phyloP scores from a whole-genome alignment of 2,329 filamentous ascomycete species.

The Ceratocystis eucalypticola region DNA sequence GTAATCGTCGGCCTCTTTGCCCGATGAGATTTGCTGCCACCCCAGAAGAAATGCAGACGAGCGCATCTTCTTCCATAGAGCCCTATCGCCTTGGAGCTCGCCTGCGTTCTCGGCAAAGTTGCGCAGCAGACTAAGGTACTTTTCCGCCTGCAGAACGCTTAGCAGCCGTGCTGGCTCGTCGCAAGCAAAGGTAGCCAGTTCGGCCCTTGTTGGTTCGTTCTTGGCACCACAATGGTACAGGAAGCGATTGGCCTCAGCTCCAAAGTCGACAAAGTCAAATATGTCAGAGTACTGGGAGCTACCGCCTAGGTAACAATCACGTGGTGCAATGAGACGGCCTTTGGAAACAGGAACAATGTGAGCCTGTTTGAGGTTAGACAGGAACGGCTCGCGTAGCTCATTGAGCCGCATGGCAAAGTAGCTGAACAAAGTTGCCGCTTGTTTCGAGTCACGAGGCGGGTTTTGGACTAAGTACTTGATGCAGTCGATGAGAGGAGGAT shows the following conservation, averaged over 20 bases:
- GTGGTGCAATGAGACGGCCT: slow-evolving; percentile 15
- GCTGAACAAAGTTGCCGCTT: slow-evolving; percentile 60
- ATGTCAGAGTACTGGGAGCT: slow-evolving; percentile 65
- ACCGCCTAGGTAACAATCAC: slow-evolving; percentile 53
- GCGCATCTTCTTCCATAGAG: slow-evolving; percentile 64
- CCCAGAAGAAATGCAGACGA: slow-evolving; percentile 66
- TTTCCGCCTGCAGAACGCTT: slow-evolving; percentile 67
- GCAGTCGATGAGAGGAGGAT: slow-evolving; percentile 68
- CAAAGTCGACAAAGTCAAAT: slow-evolving; percentile 95
- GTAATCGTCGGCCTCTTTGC: slow-evolving; percentile 20
- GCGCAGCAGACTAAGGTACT: slow-evolving; percentile 72
- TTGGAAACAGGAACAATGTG: slow-evolving; percentile 55
- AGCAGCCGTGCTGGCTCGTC: slow-evolving; percentile 71
- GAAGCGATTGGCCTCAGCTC: slow-evolving; percentile 73
- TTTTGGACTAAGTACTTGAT: slow-evolving; percentile 56
- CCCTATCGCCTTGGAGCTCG: slow-evolving; percentile 62
- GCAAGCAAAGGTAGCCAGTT: slow-evolving; percentile 74
- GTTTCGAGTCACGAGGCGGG: slow-evolving; percentile 53
- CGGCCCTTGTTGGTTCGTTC: slow-evolving; percentile 72
- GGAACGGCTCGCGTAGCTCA: slow-evolving; percentile 52
- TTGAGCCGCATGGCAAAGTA: slow-evolving; percentile 69
- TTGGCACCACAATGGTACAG: slow-evolving; percentile 81
- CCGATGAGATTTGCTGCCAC: slow-evolving; percentile 37
- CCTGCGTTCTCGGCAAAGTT: slow-evolving; percentile 62
- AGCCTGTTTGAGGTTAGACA: slow-evolving; percentile 48